Percentiles rank a stretch among this genome's conserved stretches.
Conservation (phyloP, 2,329 filamentous ascomycete species). For the Diplodia seriata region DNA sequence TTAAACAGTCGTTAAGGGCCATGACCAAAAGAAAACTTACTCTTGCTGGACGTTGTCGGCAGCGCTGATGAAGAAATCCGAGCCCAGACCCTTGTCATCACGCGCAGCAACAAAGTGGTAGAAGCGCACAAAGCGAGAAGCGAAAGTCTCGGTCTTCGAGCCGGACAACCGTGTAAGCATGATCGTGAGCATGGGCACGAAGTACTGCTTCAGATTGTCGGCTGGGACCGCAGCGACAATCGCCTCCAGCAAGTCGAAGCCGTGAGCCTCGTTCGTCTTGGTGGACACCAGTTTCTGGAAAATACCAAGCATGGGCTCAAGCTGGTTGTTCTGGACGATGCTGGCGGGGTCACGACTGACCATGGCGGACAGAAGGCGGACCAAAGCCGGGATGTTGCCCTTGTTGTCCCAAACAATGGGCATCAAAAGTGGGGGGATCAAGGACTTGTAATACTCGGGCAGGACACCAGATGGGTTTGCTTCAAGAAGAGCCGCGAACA, state of each 20-base stretch:
- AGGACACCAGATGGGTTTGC: slow-evolving; percentile 80
- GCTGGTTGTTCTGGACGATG: slow-evolving; percentile 78
- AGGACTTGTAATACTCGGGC: slow-evolving; percentile 78
- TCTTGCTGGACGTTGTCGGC: slow-evolving; percentile 80
- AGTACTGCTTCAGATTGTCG: slow-evolving; percentile 78
- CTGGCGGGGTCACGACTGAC: slow-evolving; percentile 76
- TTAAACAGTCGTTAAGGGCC: slow-evolving; percentile 34
- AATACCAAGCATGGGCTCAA: slow-evolving; percentile 89
- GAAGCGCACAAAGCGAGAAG: slow-evolving; percentile 87
- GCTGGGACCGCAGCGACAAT: slow-evolving; percentile 75
- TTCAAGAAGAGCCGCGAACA: slow-evolving; percentile 89
- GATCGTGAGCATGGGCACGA: slow-evolving; percentile 78
- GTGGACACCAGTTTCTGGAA: slow-evolving; percentile 87
- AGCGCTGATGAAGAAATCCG: slow-evolving; percentile 88
- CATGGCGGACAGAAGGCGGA: slow-evolving; percentile 82
- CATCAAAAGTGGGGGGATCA: slow-evolving; percentile 79
- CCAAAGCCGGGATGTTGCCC: slow-evolving; percentile 91
- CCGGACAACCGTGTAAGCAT: slow-evolving; percentile 76
- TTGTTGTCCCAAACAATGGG: slow-evolving; percentile 89
- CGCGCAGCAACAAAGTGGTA: slow-evolving; percentile 88
- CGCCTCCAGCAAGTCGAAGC: slow-evolving; percentile 88
- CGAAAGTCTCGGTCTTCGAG: slow-evolving; percentile 82
- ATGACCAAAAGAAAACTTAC: slow-evolving; percentile 48
- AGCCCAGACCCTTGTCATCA: slow-evolving; percentile 81
- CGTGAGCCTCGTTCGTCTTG: slow-evolving; percentile 84